Conservation (phyloP, 306 rosid species). For the Dryas drummondii region DNA sequence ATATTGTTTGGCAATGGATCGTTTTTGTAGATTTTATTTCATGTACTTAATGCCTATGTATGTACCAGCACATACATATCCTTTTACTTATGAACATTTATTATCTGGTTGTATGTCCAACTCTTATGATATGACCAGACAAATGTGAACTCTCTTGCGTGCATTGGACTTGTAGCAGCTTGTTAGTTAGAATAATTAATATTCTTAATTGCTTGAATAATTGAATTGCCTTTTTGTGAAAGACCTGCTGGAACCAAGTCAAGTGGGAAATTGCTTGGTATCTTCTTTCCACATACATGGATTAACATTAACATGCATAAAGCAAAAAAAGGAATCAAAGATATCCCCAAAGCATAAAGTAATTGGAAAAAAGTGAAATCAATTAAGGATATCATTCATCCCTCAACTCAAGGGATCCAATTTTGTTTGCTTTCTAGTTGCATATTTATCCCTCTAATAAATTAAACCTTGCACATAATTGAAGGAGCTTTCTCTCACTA, state of each 20-base stretch:
- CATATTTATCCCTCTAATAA: not conserved
- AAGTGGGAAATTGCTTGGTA: constrained; percentile 27
- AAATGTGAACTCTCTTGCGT: not conserved
- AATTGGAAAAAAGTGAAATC: not conserved
- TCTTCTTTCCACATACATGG: not conserved
- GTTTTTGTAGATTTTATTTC: no score
- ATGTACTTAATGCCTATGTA: no score
- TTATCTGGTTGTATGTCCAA: no score
- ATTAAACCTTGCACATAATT: not conserved
- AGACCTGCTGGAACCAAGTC: constrained; percentile 28
- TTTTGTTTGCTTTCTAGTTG: not conserved
- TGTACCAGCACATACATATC: no score
- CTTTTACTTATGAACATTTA: no score
- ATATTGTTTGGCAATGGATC: no score
- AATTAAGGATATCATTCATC: not conserved
- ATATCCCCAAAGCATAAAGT: not conserved
- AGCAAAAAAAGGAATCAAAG: constrained; percentile 4
- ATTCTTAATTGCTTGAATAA: not conserved
- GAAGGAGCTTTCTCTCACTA: not conserved
- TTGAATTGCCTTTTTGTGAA: constrained; percentile 2
- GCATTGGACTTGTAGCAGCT: not conserved
- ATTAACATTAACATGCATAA: not conserved
- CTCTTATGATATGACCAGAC: no score
- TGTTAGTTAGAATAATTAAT: not conserved
- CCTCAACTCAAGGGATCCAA: not conserved